Evolutionary conservation across 208 protist species (phyloP), one percentile per base, ranked within the genome.

Genomic region (Entamoeba moshkovskii): DNA sequence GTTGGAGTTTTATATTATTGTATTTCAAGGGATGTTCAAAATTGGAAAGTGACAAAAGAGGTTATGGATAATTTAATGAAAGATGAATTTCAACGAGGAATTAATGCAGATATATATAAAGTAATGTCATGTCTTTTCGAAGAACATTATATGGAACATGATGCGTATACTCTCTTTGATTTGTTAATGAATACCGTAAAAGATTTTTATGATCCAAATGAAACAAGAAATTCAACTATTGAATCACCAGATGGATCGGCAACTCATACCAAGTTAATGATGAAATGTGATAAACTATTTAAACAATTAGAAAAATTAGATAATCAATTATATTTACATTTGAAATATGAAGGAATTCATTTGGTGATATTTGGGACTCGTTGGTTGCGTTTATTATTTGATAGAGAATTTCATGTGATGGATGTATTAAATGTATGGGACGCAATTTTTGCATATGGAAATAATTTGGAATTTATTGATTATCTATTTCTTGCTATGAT

Each of bases 351-450:
- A 38, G 59, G 59, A 22, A 73, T 73, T 73, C 59, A 73, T 73
- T 73, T 73, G 18, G 59, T 73, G 3, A 22, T 73, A 38, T 73
- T 73, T 73, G 59, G 59, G 18, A 73, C 59, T 49, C 45, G 45
- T 38, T 93, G 91, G 91, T n/a, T 93, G 8, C 44, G 91, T 42
- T n/a, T 93, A 38, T n/a, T 93, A 4, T 93, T 93, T 33, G 22
- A 49, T 49, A 8, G 91, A 49, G 45, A 49, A 48, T 93, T 93
- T 25, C 46, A 52, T 38, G 44, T 92, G 46, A 66, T 38, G 16
- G 93, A 92, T 46, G 93, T 92, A 46, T 33, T 85, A 42, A 94
- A 92, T 46, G 6, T 85, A 16, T 94, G 93, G 93, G 91, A 93
- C 45, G 91, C 46, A 1, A 46, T 93, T 33, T 49, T 93, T 49